phyloP scores from a whole-genome alignment of 2,329 filamentous ascomycete species.

The Dendryphion nanum region DNA sequence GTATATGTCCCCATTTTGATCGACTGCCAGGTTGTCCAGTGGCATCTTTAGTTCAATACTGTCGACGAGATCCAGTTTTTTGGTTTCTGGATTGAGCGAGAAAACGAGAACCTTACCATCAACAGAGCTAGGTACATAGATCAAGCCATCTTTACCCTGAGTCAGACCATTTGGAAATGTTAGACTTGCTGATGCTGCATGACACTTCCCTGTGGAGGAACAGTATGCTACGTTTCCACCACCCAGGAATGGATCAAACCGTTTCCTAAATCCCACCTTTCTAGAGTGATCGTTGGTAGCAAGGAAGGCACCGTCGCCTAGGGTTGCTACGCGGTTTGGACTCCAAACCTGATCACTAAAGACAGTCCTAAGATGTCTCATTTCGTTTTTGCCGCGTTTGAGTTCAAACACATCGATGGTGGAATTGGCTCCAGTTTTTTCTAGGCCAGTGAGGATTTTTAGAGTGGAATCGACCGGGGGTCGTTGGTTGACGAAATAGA shows the following conservation, averaged over 20 bases:
- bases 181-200: constrained; percentile 16
- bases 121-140: constrained; percentile 26
- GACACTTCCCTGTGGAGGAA: constrained; percentile 14
- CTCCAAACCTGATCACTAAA: constrained; percentile 16
- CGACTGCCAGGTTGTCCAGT: constrained; percentile 25
- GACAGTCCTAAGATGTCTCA: constrained; percentile 23
- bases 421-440: constrained; percentile 20
- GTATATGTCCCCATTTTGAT: constrained; percentile 25
- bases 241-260: constrained; percentile 24
- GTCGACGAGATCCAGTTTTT: constrained; percentile 19
- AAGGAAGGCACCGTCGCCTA: constrained; percentile 19
- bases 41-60: constrained; percentile 24
- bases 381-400: constrained; percentile 16
- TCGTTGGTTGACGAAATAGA: constrained; percentile 27
- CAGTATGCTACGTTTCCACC: constrained; percentile 29
- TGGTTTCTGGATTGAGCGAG: constrained; percentile 13
- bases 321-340: constrained; percentile 22
- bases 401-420: constrained; percentile 29
- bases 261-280: constrained; percentile 11
- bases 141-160: constrained; percentile 19
- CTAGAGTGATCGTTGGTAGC: constrained; percentile 27
- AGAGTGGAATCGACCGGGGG: constrained; percentile 23
- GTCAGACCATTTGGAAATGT: constrained; percentile 31
- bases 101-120: constrained; percentile 24
- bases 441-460: constrained; percentile 19